Conservation (phyloP, 495 filamentous ascomycete species). For the Darksidea phi region DNA sequence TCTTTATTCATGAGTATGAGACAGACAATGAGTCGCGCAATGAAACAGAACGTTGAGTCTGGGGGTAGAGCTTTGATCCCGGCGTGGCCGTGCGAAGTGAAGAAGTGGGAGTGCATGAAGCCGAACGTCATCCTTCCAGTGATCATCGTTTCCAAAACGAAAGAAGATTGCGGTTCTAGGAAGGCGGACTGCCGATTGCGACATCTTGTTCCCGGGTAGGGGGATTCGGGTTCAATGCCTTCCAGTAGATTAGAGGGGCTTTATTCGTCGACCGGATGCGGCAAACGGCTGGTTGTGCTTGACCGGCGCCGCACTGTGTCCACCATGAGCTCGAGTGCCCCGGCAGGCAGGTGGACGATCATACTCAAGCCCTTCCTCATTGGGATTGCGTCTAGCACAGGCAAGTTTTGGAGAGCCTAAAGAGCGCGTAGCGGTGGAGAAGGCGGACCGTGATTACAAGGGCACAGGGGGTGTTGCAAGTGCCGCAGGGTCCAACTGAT, state of each 20-base stretch:
- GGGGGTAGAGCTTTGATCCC: neutral
- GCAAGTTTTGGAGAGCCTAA: neutral
- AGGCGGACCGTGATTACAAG: neutral
- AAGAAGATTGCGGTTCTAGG: slow-evolving; percentile 3
- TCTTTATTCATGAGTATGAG: neutral
- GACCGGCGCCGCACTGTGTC: too few relatives aligned
- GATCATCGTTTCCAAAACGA: slow-evolving; percentile 19
- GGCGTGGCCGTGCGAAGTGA: neutral
- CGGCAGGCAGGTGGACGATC: neutral
- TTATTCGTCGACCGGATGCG: too few relatives aligned
- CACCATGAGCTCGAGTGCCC: neutral
- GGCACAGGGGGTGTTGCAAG: neutral
- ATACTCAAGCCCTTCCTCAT: neutral
- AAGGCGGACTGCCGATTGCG: slow-evolving; percentile 19
- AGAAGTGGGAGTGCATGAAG: neutral
- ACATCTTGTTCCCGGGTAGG: neutral
- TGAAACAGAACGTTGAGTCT: neutral
- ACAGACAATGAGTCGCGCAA: neutral
- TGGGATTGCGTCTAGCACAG: neutral
- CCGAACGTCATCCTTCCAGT: slow-evolving; percentile 10
- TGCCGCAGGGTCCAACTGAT: neutral
- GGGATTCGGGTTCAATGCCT: slow-evolving; percentile 8
- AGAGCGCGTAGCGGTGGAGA: neutral
- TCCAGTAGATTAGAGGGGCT: neutral
- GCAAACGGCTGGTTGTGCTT: too few relatives aligned